phyloP scores from a whole-genome alignment of 495 filamentous ascomycete species.

The Aspergillus affinis region DNA sequence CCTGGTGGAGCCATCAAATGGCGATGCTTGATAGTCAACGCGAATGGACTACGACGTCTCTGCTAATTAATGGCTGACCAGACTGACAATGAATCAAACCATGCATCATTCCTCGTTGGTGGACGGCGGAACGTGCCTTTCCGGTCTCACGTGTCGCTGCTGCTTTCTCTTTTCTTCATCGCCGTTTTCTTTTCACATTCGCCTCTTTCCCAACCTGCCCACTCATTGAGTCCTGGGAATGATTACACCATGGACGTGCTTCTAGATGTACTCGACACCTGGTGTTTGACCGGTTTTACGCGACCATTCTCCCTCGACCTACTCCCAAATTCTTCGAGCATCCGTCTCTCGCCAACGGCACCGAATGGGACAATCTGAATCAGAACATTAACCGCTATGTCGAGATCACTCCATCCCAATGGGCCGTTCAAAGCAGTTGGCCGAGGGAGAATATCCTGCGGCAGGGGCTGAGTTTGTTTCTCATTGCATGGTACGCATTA shows the following conservation, averaged over 20 bases:
- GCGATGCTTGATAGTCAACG: no score
- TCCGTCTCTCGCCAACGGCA: constrained; percentile 37
- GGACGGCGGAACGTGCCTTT: no score
- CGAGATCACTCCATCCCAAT: constrained; percentile 59
- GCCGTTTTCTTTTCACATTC: no score
- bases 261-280: constrained; percentile 71
- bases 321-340: neutral
- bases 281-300: constrained; percentile 74
- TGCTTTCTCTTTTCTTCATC: no score
- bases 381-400: constrained; percentile 34
- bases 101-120: no score
- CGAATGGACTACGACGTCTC: no score
- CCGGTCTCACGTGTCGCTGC: no score
- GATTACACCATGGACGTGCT: no score
- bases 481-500: constrained; percentile 72
- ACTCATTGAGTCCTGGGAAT: no score
- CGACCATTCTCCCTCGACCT: constrained; percentile 53
- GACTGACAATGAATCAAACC: constrained; percentile 74
- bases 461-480: constrained; percentile 64
- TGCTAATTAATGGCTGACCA: no score
- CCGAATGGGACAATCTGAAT: constrained; percentile 39
- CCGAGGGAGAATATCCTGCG: constrained; percentile 68
- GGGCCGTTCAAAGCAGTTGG: constrained; percentile 70
- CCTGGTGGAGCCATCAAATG: neutral
- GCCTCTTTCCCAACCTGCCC: no score